Base-by-base conservation (phyloP, 2,329 filamentous ascomycete genomes). In the Diaporthe vaccinii region DNA sequence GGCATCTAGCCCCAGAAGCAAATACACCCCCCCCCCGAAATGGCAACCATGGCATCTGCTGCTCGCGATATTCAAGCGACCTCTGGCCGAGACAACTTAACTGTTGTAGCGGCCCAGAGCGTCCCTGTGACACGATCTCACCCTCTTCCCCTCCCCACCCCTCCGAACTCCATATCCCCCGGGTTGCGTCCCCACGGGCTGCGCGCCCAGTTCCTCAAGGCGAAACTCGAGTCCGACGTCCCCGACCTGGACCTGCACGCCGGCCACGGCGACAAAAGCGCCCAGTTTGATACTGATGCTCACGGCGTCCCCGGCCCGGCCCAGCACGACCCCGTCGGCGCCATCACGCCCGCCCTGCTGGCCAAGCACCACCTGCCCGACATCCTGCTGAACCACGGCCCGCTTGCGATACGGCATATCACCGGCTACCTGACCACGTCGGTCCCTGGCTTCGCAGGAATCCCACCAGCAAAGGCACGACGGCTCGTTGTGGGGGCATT, bases 141-240 rank as follows among this genome's bases (percentile, higher is more conserved):
- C 80, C 88, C 91, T 83, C 91, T 97, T 81, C 94, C 93, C 84
- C 91, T 98, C 81, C 95, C 94, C 78, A 98, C 96, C 83, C 96
- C 96, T 82, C 96, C 96, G 77, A 97, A 96, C 88, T 98, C 96
- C 85, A 95, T 98, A 83, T 98, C 96, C 77, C 96, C 96, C 67
- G 93, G 91, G 79, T 89, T 98, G 79, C 92, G 93, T 80, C 94
- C 96, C 76, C 94, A 96, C 81, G 93, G 93, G 81, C 91, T 94
- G 82, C 94, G 93, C 84, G 89, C 91, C 78, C 92, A 92, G 82
- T 87, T 91, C 79, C 89, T 89, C 82, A 89, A 87, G 84, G 88
- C 88, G 78, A 87, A 83, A 79, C 87, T 91, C 81, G 91, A 92
- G 78, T 87, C 89, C 81, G 90, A 96, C 84, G 95, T 97, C 83